Conservation (phyloP, 2,329 filamentous ascomycete genomes). For the Epichloe elymi region DNA sequence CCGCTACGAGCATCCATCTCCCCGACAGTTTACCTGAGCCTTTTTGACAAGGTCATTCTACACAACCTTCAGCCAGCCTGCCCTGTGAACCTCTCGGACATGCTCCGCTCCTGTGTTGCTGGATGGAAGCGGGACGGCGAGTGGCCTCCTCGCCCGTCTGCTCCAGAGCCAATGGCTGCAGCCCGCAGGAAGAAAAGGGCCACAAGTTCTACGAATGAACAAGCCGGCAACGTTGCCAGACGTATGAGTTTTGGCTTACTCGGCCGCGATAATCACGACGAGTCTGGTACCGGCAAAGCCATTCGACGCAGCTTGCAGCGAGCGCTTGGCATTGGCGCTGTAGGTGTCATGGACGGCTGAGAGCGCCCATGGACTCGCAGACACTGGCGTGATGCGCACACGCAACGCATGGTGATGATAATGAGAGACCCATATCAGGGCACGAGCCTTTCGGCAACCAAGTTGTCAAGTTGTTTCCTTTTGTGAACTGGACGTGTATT, state of each 20-base stretch:
- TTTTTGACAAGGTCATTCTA: constrained; percentile 81
- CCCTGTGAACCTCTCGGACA: constrained; percentile 74
- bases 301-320: constrained; percentile 33
- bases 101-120: constrained; percentile 67
- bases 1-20: constrained; percentile 66
- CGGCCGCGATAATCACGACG: constrained; percentile 25
- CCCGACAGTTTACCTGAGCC: constrained; percentile 59
- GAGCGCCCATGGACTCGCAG: not conserved
- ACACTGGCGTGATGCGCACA: not conserved
- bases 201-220: constrained; percentile 11
- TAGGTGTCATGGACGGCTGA: not conserved
- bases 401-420: not conserved
- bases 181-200: constrained; percentile 28
- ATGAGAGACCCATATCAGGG: not conserved
- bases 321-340: constrained; percentile 27
- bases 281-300: constrained; percentile 22
- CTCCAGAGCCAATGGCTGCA: constrained; percentile 21
- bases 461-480: not conserved
- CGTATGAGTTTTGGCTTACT: constrained; percentile 36
- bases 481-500: not conserved
- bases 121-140: constrained; percentile 91
- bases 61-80: constrained; percentile 71
- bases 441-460: not conserved
- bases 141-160: constrained; percentile 57
- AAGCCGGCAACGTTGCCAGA: constrained; percentile 19